Evolutionary conservation across 1,284 basidiomycete genomes (phyloP).

Genomic region (Lignosus rhinocerotis): DNA sequence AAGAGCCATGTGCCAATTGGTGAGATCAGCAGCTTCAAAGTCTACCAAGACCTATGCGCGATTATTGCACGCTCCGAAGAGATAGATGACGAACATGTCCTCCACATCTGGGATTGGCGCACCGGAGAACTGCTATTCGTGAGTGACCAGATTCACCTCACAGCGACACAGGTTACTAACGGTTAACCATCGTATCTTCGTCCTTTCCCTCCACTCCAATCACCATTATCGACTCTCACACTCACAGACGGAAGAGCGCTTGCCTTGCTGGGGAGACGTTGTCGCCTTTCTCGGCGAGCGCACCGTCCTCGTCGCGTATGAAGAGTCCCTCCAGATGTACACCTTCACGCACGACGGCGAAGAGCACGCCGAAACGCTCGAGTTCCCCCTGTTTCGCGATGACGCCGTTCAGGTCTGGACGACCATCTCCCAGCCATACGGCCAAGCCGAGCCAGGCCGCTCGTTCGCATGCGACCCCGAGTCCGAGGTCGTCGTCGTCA

Average conservation of each 20-base stretch:
- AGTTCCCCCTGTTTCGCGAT: constrained; percentile 1
- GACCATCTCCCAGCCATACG: constrained; percentile 5
- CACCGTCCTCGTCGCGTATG: constrained; percentile 2
- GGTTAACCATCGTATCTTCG: no score
- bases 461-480: neutral
- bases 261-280: constrained; percentile 2
- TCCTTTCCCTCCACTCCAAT: no score
- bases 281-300: constrained; percentile 1
- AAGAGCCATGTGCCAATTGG: neutral
- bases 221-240: no score
- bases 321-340: neutral
- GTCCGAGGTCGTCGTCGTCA: constrained; percentile 3
- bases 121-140: neutral
- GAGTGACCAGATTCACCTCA: neutral
- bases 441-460: constrained; percentile 1
- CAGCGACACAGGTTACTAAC: no score
- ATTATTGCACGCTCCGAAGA: neutral
- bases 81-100: neutral
- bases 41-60: neutral
- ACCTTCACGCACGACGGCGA: neutral
- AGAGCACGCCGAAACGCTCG: neutral
- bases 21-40: neutral
- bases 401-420: constrained; percentile 4
- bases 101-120: constrained; percentile 7
- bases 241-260: neutral